phyloP scores from a whole-genome alignment of 1,284 basidiomycete genomes.

The Irpex sp. region DNA sequence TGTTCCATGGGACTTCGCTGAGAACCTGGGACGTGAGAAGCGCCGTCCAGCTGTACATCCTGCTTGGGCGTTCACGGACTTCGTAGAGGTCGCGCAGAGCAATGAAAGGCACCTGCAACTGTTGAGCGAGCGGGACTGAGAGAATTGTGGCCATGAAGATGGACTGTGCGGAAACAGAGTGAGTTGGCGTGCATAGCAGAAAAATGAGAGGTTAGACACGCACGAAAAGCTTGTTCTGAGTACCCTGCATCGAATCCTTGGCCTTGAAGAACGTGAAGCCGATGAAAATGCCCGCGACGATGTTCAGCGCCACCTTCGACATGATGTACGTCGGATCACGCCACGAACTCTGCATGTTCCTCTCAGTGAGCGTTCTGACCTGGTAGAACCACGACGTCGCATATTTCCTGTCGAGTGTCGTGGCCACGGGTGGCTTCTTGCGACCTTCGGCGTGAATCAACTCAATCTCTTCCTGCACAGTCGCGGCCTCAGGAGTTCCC shows the following conservation, averaged over 20 bases:
- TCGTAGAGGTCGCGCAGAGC: constrained; percentile 55
- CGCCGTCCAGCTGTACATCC: constrained; percentile 82
- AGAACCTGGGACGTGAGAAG: constrained; percentile 60
- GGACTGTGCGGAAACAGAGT: constrained; percentile 12
- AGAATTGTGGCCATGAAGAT: constrained; percentile 45
- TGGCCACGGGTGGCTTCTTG: constrained; percentile 22
- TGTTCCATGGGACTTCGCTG: constrained; percentile 64
- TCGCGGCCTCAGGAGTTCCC: constrained; percentile 21
- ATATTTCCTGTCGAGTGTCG: constrained; percentile 35
- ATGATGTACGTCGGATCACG: constrained; percentile 71
- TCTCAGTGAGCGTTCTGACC: constrained; percentile 37
- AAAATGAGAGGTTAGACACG: constrained; percentile 8
- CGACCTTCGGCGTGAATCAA: constrained; percentile 29
- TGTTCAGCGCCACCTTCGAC: constrained; percentile 63
- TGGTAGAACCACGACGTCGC: constrained; percentile 45
- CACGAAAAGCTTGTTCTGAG: constrained; percentile 80
- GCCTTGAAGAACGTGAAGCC: constrained; percentile 70
- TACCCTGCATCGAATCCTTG: constrained; percentile 61
- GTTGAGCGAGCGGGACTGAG: constrained; percentile 42
- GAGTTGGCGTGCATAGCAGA: background rate
- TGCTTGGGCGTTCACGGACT: constrained; percentile 60
- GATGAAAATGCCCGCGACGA: constrained; percentile 54
- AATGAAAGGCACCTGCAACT: constrained; percentile 52
- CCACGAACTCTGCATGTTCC: constrained; percentile 48
- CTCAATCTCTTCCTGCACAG: constrained; percentile 24